Evolutionary conservation across 148 eudicot genomes (phyloP), one percentile per base, ranked within the genome.

Genomic region (Silene conica): DNA sequence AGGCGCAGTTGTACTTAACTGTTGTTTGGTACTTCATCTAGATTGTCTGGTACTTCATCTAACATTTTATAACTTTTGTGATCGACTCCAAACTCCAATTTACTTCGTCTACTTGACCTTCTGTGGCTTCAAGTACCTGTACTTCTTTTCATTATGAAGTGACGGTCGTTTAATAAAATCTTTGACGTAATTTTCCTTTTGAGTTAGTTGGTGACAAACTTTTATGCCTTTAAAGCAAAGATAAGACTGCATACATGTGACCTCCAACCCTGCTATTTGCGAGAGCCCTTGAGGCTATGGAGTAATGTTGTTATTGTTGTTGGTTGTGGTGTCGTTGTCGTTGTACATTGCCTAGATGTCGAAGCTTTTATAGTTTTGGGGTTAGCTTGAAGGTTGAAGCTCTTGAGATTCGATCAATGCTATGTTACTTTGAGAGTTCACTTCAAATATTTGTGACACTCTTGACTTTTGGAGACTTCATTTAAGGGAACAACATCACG

Each of bases 301-400:
- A 3, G 55, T 50, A 50, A 21, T 21, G 63, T 10, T 59, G 23
- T 59, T 23, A 3, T 59, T 59, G 13, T 50, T 48, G 16, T 50
- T 50, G 16, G 55, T 50, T 18, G 16, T 50, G 4, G 14, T 50
- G 55, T 18, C 14, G 14, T 50, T 3, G 55, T 50, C 55, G n/a
- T 1, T 41, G 12, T 68, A 68, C 57, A 46, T 10, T 68, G 31
- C 31, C 71, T 65, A 8, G 69, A 8, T 0, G 50, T 38, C 23
- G 23, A 16, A 65, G 69, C 67, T 31, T 41, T 67, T 22, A 55
- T 20, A 55, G 71, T 28, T 21, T 68, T 54, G 56, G n/a, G 9
- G 50, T 54, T 54, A 68, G 14, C 56, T 68, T 7, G 56, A 31
- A 64, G 48, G 46, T 64, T 64, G 46, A 34, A 64, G 48, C 68